Base-by-base conservation (phyloP, 306 rosid genomes). In the Sicyos edulis region DNA sequence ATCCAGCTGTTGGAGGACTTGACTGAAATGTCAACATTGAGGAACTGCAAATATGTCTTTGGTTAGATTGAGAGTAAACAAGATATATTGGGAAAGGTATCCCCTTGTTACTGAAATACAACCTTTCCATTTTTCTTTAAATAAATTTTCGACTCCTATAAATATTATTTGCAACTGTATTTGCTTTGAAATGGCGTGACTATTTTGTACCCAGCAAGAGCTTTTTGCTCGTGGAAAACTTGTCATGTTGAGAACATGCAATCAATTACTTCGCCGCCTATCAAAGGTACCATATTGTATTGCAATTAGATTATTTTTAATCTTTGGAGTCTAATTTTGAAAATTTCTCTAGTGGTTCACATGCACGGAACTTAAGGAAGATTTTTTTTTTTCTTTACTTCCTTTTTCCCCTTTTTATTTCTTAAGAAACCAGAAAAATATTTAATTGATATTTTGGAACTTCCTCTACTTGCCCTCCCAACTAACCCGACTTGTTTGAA, bases 1-100 rank as follows among this genome's bases (percentile, higher is more conserved):
- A 88, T 93, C 83, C 97, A 90, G 83, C 83, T 93, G 76, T 80
- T 93, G 81, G 98, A 93, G 88, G 98, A 93, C 83, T 83, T 93
- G 74, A 93, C 97, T 71, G 98, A 93, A 83, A 93, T 93, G 97
- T 93, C 98, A 69, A 90, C 98, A 7, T 90, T 93, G 98, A 87
- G 88, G 82, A 93, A 93, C 80, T 93, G 98, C 88, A 90, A 93
- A 77, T 97, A 93, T 56, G 78, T 93, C 83, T 93, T 93, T 78
- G 98, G 96, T 59, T 93, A 93, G 79, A 93, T 93, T 71, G 98
- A 93, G 78, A 83, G 97, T 71, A 90, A 90, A 83, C 97, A 93
- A 75, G 98, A 93, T 78, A 86, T 90, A 78, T 80, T 93, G 72
- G 96, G 98, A 63, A 93, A 93, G 96, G 98, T 90, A 73, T 55